A percentile compares a stretch with the other conserved stretches of the same genome.
Evolutionary conservation across 2,329 filamentous ascomycete species (phyloP).

Genomic region (Hortaea sp.): DNA sequence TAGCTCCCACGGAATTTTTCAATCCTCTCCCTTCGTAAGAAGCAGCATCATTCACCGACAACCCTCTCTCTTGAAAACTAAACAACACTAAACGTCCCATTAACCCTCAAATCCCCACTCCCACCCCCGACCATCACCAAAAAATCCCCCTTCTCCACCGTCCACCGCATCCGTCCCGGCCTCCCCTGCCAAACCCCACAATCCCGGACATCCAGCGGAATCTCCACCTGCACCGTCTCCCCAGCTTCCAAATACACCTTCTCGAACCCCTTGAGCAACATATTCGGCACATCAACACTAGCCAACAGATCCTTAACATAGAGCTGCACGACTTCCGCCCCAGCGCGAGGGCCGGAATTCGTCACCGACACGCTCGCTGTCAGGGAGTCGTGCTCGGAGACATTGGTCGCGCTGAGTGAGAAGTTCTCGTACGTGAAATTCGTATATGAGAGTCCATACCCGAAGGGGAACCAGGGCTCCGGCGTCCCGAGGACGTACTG

Average conservation of each 20-base stretch:
- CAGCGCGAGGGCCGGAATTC: slow-evolving; percentile 48
- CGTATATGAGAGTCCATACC: slow-evolving; percentile 57
- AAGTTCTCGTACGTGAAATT: slow-evolving; percentile 51
- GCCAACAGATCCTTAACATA: slow-evolving; percentile 55
- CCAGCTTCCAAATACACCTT: slow-evolving; percentile 54
- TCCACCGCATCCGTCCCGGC: slow-evolving; percentile 54
- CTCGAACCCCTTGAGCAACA: slow-evolving; percentile 55
- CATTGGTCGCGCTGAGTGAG: slow-evolving; percentile 40
- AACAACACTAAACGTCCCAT: slow-evolving; percentile 46
- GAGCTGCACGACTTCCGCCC: slow-evolving; percentile 58
- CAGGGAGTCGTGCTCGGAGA: slow-evolving; percentile 41
- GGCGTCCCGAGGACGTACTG: slow-evolving; percentile 55
- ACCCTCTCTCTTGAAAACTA: slow-evolving; percentile 6
- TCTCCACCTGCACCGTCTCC: slow-evolving; percentile 43
- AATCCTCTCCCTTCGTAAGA: too few species aligned
- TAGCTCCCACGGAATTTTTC: too few species aligned
- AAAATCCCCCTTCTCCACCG: slow-evolving; percentile 64
- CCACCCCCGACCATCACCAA: slow-evolving; percentile 49
- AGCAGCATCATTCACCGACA: too few species aligned
- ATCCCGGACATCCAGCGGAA: slow-evolving; percentile 42
- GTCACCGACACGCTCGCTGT: slow-evolving; percentile 52
- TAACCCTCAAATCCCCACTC: slow-evolving; percentile 47
- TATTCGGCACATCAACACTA: slow-evolving; percentile 55
- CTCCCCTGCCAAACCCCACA: slow-evolving; percentile 47
- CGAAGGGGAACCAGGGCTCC: slow-evolving; percentile 54